Evolutionary conservation across 2,329 filamentous ascomycete species (phyloP).

Genomic region (Metarhizium rileyi): DNA sequence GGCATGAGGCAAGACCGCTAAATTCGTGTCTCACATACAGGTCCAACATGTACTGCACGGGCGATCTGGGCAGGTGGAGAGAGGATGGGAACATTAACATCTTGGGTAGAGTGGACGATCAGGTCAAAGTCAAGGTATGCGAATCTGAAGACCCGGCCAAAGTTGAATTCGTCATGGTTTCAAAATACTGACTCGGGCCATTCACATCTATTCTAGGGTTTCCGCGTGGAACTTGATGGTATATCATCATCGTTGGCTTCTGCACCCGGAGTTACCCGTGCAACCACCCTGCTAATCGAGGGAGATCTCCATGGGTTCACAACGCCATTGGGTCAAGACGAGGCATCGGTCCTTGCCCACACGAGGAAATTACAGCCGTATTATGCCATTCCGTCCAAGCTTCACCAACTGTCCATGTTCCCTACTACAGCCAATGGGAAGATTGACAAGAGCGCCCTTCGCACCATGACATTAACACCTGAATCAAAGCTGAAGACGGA

Average conservation of each 20-base stretch:
- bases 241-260: constrained; percentile 40
- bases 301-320: constrained; percentile 42
- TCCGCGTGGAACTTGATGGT: constrained; percentile 51
- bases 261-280: constrained; percentile 35
- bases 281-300: constrained; percentile 36
- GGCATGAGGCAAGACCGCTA: constrained; percentile 5
- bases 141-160: background rate
- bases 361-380: constrained; percentile 38
- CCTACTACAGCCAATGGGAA: constrained; percentile 47
- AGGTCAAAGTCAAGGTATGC: constrained; percentile 48
- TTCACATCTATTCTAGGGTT: constrained; percentile 28
- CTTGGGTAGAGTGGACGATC: constrained; percentile 49
- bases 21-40: constrained; percentile 16
- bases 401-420: constrained; percentile 32
- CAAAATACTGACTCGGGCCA: background rate
- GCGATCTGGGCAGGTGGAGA: constrained; percentile 47
- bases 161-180: background rate
- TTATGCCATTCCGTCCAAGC: constrained; percentile 41
- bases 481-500: constrained; percentile 1
- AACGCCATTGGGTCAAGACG: constrained; percentile 24
- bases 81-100: constrained; percentile 43
- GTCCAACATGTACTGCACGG: constrained; percentile 48
- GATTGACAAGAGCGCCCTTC: constrained; percentile 40
- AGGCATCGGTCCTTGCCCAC: constrained; percentile 28
- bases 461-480: constrained; percentile 18